Percentiles rank a stretch among this genome's conserved stretches.
Conservation (phyloP, 1,284 basidiomycete genomes). For the Tylopilus sp. region DNA sequence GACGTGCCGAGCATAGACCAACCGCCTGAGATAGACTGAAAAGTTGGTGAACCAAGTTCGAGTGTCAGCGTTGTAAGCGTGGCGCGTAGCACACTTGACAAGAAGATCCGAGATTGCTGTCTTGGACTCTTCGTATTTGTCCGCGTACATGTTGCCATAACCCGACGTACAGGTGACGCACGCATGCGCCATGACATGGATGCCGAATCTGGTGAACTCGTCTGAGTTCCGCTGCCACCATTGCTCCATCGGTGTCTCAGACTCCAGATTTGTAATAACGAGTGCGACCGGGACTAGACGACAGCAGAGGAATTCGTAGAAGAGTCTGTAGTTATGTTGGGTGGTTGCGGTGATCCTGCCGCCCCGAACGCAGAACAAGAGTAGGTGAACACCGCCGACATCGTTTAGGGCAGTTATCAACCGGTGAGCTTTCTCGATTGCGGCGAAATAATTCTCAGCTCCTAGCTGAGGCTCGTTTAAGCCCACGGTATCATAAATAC, state of each 20-base stretch:
- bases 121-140: conserved; percentile 33
- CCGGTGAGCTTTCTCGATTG: conserved; percentile 29
- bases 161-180: conserved; percentile 29
- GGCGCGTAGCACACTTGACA: conserved; percentile 17
- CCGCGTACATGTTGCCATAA: conserved; percentile 27
- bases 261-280: conserved; percentile 30
- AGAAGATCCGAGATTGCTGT: conserved; percentile 25
- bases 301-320: conserved; percentile 31
- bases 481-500: conserved; percentile 30
- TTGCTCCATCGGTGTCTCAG: conserved; percentile 29
- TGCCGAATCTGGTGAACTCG: conserved; percentile 27
- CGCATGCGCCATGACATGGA: conserved; percentile 23
- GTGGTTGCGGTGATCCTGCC: conserved; percentile 32
- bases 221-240: conserved; percentile 31
- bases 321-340: conserved; percentile 33
- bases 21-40: conserved; percentile 24
- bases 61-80: conserved; percentile 24
- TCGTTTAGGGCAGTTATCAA: conserved; percentile 22
- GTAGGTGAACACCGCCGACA: conserved; percentile 29
- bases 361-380: conserved; percentile 33
- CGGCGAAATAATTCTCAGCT: conserved; percentile 26
- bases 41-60: conserved; percentile 27
- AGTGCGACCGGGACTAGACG: conserved; percentile 31
- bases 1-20: conserved; percentile 21
- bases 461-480: conserved; percentile 31